Evolutionary conservation across 2,329 filamentous ascomycete species (phyloP).

Genomic region (Alternaria sp.): DNA sequence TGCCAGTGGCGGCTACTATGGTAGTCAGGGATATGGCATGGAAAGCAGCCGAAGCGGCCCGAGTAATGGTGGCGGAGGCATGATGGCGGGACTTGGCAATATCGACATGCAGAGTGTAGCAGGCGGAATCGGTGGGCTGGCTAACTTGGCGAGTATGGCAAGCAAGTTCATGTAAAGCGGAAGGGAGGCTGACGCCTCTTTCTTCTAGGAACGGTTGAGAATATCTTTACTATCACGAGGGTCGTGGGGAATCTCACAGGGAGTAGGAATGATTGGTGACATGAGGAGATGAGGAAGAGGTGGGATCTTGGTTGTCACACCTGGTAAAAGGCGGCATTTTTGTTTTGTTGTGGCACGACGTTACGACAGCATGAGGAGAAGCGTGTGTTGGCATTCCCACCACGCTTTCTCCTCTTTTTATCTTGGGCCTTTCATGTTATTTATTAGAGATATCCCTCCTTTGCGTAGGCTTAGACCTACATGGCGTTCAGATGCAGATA

Average conservation of each 20-base stretch:
- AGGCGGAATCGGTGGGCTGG: conserved; percentile 56
- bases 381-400: background rate
- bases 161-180: conserved; percentile 56
- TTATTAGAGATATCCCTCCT: conserved; percentile 17
- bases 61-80: conserved; percentile 30
- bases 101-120: conserved; percentile 43
- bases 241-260: conserved; percentile 10
- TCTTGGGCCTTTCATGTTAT: conserved; percentile 3
- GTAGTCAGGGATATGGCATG: conserved; percentile 55
- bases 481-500: conserved; percentile 5
- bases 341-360: background rate
- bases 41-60: conserved; percentile 41
- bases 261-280: background rate
- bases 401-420: background rate
- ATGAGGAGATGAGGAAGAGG: background rate
- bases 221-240: conserved; percentile 15
- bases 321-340: conserved; percentile 1
- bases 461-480: conserved; percentile 5
- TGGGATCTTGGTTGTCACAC: background rate
- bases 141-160: conserved; percentile 59
- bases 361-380: background rate
- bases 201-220: conserved; percentile 21
- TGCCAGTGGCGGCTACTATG: conserved; percentile 54
- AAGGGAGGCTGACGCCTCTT: conserved; percentile 12
- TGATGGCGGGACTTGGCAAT: conserved; percentile 38